Percentiles rank a stretch among this genome's conserved stretches.
These are phyloP conservation scores for Tarenaya hassleriana DNA, from an alignment of 345 rosid genomes.

Conservation along the genomic window DNA sequence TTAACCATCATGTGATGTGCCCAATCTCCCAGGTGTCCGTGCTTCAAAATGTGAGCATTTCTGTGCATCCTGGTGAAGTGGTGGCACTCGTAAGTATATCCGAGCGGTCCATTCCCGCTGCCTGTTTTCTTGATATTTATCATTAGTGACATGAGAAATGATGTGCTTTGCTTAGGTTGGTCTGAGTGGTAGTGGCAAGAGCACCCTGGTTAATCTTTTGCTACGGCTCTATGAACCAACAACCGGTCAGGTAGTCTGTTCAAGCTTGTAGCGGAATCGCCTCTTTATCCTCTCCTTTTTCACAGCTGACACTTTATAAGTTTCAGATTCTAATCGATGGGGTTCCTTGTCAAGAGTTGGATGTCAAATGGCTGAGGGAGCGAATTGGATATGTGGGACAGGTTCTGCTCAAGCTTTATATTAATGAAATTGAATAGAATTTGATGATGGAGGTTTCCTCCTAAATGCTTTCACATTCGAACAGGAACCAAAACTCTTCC, in stretches of 20 bases:
- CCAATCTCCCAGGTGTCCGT: constrained; percentile 55
- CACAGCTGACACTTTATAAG: constrained; percentile 8
- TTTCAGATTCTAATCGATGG: constrained; percentile 85
- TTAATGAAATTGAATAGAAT: constrained; percentile 1
- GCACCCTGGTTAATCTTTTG: constrained; percentile 84
- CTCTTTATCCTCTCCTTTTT: constrained; percentile 7
- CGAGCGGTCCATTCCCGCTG: constrained; percentile 4
- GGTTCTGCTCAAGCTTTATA: constrained; percentile 36
- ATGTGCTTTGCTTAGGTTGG: constrained; percentile 59
- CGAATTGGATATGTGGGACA: constrained; percentile 87
- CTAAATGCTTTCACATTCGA: constrained; percentile 12
- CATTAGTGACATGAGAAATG: constrained; percentile 9
- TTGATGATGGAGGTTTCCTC: constrained; percentile 11
- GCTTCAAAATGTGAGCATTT: constrained; percentile 51
- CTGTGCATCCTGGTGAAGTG: constrained; percentile 74
- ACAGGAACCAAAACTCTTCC: constrained; percentile 95
- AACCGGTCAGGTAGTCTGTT: constrained; percentile 64
- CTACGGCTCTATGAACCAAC: constrained; percentile 87
- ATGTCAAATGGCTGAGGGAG: constrained; percentile 85
- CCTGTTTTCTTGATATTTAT: constrained; percentile 10
- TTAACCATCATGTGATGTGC: constrained; percentile 9
- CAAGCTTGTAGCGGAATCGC: constrained; percentile 7
- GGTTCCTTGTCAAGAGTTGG: constrained; percentile 61
- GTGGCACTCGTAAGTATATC: constrained; percentile 64
- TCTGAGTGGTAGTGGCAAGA: constrained; percentile 97